Percentiles rank a stretch among this genome's conserved stretches.
Conservation (phyloP, 129 eudicot species). For the Centrapalus pauciflorus region DNA sequence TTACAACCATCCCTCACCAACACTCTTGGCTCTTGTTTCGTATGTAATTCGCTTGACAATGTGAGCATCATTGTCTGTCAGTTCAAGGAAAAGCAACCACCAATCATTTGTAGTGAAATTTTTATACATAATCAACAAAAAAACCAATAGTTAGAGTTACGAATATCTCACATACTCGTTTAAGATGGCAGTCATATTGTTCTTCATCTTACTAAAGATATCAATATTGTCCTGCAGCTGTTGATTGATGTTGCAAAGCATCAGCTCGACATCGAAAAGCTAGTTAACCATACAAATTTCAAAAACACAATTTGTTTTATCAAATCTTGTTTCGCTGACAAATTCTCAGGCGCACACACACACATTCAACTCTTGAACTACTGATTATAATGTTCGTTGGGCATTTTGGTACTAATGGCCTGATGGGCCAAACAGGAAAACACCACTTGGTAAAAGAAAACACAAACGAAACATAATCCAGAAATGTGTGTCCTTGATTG, state of each 20-base stretch:
- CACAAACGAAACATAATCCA: too few relatives aligned
- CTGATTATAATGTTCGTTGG: too few relatives aligned
- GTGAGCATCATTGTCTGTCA: constrained; percentile 37
- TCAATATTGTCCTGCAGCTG: constrained; percentile 81
- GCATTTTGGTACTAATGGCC: too few relatives aligned
- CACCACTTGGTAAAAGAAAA: too few relatives aligned
- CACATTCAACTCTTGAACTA: too few relatives aligned
- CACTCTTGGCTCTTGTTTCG: constrained; percentile 63
- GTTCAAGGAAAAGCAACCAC: neutral
- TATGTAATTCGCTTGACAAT: constrained; percentile 31
- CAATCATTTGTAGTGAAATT: neutral
- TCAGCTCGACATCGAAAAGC: constrained; percentile 1
- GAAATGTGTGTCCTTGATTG: too few relatives aligned
- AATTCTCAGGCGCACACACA: too few relatives aligned
- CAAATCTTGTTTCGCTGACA: too few relatives aligned
- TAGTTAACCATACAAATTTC: neutral
- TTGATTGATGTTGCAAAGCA: constrained; percentile 13
- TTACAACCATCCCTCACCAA: constrained; percentile 33
- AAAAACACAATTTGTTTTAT: too few relatives aligned
- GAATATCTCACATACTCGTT: constrained; percentile 44
- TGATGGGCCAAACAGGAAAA: neutral
- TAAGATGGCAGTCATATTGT: constrained; percentile 57
- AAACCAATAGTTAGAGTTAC: neutral
- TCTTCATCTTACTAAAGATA: constrained; percentile 62
- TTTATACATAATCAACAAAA: neutral